These are phyloP conservation scores for Botrytis byssoidea DNA, from an alignment of 2,329 filamentous ascomycete species.

Conservation along the genomic window DNA sequence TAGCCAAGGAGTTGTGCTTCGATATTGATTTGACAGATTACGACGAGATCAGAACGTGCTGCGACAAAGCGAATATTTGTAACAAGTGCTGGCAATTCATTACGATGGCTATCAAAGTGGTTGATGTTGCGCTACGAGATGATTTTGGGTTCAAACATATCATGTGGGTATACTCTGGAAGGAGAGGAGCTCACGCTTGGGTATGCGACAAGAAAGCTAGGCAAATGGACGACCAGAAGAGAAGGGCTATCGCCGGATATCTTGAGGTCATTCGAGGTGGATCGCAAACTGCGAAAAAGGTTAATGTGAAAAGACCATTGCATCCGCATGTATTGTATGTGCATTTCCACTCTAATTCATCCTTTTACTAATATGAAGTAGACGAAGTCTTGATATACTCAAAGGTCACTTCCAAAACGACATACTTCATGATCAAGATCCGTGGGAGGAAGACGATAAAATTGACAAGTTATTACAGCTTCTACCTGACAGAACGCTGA, in stretches of 20 bases:
- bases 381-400: slow-evolving; percentile 81
- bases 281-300: slow-evolving; percentile 79
- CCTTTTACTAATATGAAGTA: slow-evolving; percentile 36
- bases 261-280: slow-evolving; percentile 88
- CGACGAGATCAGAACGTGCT: slow-evolving; percentile 94
- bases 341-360: neutral
- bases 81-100: slow-evolving; percentile 95
- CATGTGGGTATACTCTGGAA: slow-evolving; percentile 97
- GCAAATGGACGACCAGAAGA: slow-evolving; percentile 78
- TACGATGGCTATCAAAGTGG: slow-evolving; percentile 94
- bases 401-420: slow-evolving; percentile 81
- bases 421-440: slow-evolving; percentile 81
- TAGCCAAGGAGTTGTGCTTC: slow-evolving; percentile 94
- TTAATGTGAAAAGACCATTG: slow-evolving; percentile 78
- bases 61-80: slow-evolving; percentile 90
- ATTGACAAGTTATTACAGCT: slow-evolving; percentile 78
- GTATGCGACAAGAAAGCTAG: slow-evolving; percentile 89
- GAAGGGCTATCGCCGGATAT: slow-evolving; percentile 83
- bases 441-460: slow-evolving; percentile 70
- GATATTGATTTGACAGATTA: slow-evolving; percentile 99
- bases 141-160: slow-evolving; percentile 98
- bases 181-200: slow-evolving; percentile 96
- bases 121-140: slow-evolving; percentile 81
- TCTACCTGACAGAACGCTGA: slow-evolving; percentile 76
- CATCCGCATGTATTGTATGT: slow-evolving; percentile 81